Conservation (phyloP, 495 filamentous ascomycete genomes). For the Hyaloscypha bicolor region DNA sequence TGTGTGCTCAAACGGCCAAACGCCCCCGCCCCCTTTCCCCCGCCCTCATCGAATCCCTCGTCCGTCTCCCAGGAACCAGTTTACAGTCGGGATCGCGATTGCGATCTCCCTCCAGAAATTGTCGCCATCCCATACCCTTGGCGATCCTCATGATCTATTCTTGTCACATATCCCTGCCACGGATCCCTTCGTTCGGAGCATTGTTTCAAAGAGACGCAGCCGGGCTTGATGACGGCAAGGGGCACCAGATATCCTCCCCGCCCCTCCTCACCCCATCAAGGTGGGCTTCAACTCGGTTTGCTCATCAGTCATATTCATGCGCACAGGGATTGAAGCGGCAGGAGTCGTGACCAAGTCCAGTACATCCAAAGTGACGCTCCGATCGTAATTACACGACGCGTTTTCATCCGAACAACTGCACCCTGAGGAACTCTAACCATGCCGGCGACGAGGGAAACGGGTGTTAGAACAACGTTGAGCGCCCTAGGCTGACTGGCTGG, state of each 20-base stretch:
- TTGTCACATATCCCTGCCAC: conserved; percentile 19
- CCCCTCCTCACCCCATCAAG: conserved; percentile 15
- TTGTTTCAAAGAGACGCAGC: conserved; percentile 34
- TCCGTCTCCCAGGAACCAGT: background rate
- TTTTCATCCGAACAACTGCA: conserved; percentile 1
- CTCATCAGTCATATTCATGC: conserved; percentile 23
- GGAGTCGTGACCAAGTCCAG: conserved; percentile 5
- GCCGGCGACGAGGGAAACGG: background rate
- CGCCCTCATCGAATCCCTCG: background rate
- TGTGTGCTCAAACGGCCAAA: conserved; percentile 5
- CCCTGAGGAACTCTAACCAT: background rate
- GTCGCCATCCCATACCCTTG: conserved; percentile 10
- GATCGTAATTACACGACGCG: conserved; percentile 3
- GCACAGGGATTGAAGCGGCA: conserved; percentile 22
- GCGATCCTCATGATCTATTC: conserved; percentile 21
- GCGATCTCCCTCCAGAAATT: background rate
- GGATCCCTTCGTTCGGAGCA: conserved; percentile 22
- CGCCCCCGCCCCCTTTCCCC: background rate
- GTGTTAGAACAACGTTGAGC: background rate
- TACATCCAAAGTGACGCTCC: conserved; percentile 3
- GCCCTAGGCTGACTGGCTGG: conserved; percentile 3
- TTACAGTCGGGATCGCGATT: too few species aligned
- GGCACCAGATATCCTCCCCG: background rate
- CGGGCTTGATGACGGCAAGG: conserved; percentile 21
- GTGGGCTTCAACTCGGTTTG: conserved; percentile 19